Conservation (phyloP, 768 basidiomycete genomes). For the Auricularia auricula-judae region DNA sequence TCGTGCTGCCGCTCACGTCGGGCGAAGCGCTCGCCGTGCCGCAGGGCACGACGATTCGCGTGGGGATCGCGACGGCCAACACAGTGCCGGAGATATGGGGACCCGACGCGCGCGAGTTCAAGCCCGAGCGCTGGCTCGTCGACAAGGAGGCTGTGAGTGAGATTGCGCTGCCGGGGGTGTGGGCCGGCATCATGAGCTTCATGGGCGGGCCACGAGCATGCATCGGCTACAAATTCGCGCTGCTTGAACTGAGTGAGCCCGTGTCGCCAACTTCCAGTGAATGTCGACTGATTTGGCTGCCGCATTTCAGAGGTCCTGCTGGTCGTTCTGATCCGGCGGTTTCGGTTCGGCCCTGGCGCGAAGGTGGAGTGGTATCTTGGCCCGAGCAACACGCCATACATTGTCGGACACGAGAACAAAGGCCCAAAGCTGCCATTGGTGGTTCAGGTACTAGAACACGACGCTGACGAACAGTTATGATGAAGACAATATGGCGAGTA, state of each 20-base stretch:
- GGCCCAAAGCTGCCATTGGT: neutral
- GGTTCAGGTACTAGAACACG: neutral
- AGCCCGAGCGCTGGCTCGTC: slow-evolving; percentile 32
- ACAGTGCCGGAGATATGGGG: slow-evolving; percentile 38
- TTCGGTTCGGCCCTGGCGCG: neutral
- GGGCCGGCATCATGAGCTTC: slow-evolving; percentile 1
- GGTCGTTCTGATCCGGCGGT: neutral
- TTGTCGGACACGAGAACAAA: neutral
- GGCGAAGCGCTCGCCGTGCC: slow-evolving; percentile 15
- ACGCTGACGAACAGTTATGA: neutral
- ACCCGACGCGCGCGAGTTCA: slow-evolving; percentile 30
- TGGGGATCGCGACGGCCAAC: slow-evolving; percentile 38
- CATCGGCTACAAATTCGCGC: slow-evolving; percentile 2
- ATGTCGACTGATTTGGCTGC: neutral
- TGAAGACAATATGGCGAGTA: no score
- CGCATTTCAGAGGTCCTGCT: slow-evolving; percentile 1
- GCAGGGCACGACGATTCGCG: slow-evolving; percentile 29
- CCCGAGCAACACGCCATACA: neutral
- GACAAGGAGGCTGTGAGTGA: neutral
- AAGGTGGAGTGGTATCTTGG: neutral
- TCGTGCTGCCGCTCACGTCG: neutral
- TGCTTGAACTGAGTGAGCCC: neutral
- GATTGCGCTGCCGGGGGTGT: neutral
- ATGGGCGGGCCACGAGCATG: slow-evolving; percentile 3
- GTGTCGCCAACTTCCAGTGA: neutral